Base-by-base conservation (phyloP, 1,284 basidiomycete species). In the Puccinia sorghi region DNA sequence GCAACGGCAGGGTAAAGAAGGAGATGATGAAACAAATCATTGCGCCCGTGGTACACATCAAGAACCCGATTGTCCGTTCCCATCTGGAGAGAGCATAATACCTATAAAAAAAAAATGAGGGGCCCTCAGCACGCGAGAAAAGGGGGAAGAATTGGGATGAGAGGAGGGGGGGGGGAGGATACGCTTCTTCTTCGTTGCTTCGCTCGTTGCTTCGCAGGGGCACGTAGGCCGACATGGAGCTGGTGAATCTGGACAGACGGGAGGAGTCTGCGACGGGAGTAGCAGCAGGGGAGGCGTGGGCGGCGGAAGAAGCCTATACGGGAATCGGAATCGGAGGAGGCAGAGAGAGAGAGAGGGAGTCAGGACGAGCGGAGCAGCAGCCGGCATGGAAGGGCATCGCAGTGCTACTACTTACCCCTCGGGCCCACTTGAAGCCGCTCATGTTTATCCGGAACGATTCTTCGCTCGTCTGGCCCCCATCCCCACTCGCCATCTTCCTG, bases 61-160 rank as follows among this genome's bases (percentile, higher is more conserved):
- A 89, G 85, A 99, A 99, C n/a, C 94, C 96, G 9, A 98, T 86
- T 82, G 99, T 93, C 91, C 90, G 88, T 84, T 94, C 93, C 93
- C 93, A 94, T 85, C 92, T 88, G 59, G 91, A 93, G 71, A 97
- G 86, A 46, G 94, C 93, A 85, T 96, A 93, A 80, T 82, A 83
- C 9, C 81, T 82, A 64, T 9, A 43, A 13, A 22, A 12, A 27
- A 57, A 8, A 57, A 57, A 27, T 11, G 12, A n/a, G 20, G 27
- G 43, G 6, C 9, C 9, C 15, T 46, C 43, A 46, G 43, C 15
- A 12, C 15, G 15, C 2, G 32, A 32, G 4, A 32, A 32, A 32
- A 4, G 32, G 15, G 9, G n/a, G n/a, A 9, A 57, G 54, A 9
- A 22, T 4, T 20, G 54, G 27, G 54, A 32, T 8, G n/a, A 17